Evolutionary conservation across 1,284 basidiomycete genomes (phyloP).

Genomic region (Apiotrichum domesticum): DNA sequence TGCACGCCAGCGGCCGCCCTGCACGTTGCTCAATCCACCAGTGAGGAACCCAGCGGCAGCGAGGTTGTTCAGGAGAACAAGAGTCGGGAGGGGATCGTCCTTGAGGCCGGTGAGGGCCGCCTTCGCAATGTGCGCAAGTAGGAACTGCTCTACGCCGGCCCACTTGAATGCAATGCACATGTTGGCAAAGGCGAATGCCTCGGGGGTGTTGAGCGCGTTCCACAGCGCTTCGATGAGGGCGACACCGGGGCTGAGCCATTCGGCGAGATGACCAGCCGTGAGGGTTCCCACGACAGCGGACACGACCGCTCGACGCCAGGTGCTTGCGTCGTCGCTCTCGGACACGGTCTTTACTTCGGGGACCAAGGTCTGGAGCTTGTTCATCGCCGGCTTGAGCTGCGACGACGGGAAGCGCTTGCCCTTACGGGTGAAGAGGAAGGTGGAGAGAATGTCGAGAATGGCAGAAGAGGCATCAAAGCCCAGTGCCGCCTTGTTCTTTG

Average conservation of each 20-base stretch:
- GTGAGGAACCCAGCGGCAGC: conserved; percentile 37
- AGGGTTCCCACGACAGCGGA: conserved; percentile 31
- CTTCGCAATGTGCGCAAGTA: conserved; percentile 31
- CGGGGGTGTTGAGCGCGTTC: conserved; percentile 24
- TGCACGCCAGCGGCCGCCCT: conserved; percentile 45
- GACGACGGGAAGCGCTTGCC: conserved; percentile 51
- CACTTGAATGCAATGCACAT: conserved; percentile 41
- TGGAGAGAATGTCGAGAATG: conserved; percentile 34
- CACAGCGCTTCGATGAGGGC: conserved; percentile 41
- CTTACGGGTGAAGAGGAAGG: conserved; percentile 49
- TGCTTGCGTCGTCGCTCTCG: not conserved
- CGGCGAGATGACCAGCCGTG: conserved; percentile 41
- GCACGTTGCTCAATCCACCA: conserved; percentile 42
- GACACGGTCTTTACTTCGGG: conserved; percentile 11
- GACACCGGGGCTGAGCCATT: conserved; percentile 47
- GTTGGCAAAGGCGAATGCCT: conserved; percentile 39
- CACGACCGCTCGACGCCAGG: conserved; percentile 30
- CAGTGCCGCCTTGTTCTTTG: conserved; percentile 6
- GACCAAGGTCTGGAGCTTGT: conserved; percentile 25
- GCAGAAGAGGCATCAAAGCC: conserved; percentile 10
- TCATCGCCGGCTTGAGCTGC: conserved; percentile 46
- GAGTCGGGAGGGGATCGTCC: conserved; percentile 33
- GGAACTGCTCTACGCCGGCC: conserved; percentile 46
- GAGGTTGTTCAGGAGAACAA: conserved; percentile 42
- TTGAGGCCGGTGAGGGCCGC: conserved; percentile 26